A percentile compares a stretch with the other conserved stretches of the same genome.
Conservation (phyloP, 2,329 filamentous ascomycete species). For the Sarocladium brachiariae region DNA sequence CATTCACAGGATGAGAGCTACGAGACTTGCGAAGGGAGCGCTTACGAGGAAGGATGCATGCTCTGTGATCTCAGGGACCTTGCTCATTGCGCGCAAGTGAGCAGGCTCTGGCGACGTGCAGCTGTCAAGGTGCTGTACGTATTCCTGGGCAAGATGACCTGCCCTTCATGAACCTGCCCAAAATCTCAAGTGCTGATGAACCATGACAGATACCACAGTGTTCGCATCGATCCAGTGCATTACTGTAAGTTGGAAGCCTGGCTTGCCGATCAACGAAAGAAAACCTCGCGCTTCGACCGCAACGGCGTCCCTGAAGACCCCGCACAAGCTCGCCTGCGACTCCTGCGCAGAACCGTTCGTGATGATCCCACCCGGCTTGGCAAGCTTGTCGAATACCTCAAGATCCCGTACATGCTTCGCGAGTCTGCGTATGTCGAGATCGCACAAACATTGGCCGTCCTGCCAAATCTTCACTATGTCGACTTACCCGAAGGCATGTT, state of each 20-base stretch:
- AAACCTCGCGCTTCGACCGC: slow-evolving; percentile 63
- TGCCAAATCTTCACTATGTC: slow-evolving; percentile 80
- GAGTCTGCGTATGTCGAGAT: slow-evolving; percentile 80
- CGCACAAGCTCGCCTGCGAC: slow-evolving; percentile 64
- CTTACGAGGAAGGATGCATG: slow-evolving; percentile 77
- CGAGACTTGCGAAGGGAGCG: slow-evolving; percentile 74
- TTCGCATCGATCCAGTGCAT: slow-evolving; percentile 89
- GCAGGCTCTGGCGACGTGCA: slow-evolving; percentile 59
- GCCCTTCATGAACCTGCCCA: neutral
- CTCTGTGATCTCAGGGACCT: slow-evolving; percentile 89
- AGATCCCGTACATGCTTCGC: slow-evolving; percentile 90
- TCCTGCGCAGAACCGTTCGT: slow-evolving; percentile 76
- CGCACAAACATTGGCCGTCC: slow-evolving; percentile 75
- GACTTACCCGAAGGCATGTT: slow-evolving; percentile 87
- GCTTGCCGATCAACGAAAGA: slow-evolving; percentile 72
- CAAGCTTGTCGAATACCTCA: slow-evolving; percentile 67
- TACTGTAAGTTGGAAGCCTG: slow-evolving; percentile 85
- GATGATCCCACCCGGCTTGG: slow-evolving; percentile 66
- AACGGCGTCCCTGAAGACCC: slow-evolving; percentile 78
- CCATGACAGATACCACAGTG: slow-evolving; percentile 65
- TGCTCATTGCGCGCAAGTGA: slow-evolving; percentile 69
- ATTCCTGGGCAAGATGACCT: neutral
- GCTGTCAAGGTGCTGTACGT: slow-evolving; percentile 56
- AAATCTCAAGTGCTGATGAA: neutral
- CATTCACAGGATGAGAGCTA: slow-evolving; percentile 73